phyloP scores from a whole-genome alignment of 2,329 filamentous ascomycete genomes.

The Aspergillus sp. region DNA sequence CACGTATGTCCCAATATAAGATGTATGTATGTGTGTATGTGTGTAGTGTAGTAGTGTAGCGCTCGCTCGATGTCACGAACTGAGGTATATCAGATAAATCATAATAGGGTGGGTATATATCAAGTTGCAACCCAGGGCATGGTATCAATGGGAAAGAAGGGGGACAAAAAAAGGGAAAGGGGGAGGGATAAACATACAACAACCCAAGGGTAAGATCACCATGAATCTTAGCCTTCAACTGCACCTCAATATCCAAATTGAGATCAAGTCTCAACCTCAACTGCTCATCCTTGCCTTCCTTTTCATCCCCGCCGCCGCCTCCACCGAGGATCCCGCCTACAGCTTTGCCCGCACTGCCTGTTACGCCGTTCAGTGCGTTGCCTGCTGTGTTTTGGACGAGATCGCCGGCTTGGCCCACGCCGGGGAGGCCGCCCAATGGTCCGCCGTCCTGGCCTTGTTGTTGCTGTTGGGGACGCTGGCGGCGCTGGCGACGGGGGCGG shows the following conservation, averaged over 20 bases:
- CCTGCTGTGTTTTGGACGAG: constrained; percentile 53
- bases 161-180: background rate
- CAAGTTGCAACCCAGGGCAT: too few species aligned
- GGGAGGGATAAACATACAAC: constrained; percentile 57
- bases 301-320: constrained; percentile 40
- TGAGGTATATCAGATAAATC: too few species aligned
- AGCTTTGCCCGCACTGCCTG: constrained; percentile 44
- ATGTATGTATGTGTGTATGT: too few species aligned
- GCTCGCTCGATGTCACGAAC: too few species aligned
- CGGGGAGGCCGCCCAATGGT: constrained; percentile 51
- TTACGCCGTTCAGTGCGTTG: constrained; percentile 48
- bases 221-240: constrained; percentile 77
- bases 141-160: background rate
- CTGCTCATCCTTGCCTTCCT: constrained; percentile 56
- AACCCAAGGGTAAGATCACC: constrained; percentile 76
- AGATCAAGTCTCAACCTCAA: constrained; percentile 70
- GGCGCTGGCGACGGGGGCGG: constrained; percentile 57
- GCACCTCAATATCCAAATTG: constrained; percentile 77
- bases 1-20: too few species aligned
- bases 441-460: constrained; percentile 42
- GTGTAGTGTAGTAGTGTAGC: too few species aligned
- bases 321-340: constrained; percentile 41
- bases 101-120: too few species aligned
- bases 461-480: constrained; percentile 51
- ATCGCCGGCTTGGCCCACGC: constrained; percentile 59